A percentile compares a stretch with the other conserved stretches of the same genome.
phyloP scores from a whole-genome alignment of 805 yeast species.

The Ogataea paradorogensis region DNA sequence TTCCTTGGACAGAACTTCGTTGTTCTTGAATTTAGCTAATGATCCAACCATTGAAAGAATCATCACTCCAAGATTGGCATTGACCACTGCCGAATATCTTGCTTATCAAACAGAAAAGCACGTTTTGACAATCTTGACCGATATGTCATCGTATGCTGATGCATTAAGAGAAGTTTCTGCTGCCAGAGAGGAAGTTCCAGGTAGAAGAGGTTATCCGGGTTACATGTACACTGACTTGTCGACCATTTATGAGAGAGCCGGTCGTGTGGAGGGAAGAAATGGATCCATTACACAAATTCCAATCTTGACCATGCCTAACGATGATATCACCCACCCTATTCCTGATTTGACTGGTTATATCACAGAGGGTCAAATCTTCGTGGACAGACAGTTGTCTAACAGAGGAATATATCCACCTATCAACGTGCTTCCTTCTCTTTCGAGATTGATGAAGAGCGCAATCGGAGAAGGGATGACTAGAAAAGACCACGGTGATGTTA shows the following conservation, averaged over 20 bases:
- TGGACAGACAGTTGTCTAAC: conserved; percentile 94
- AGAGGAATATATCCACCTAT: conserved; percentile 99
- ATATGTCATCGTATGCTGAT: conserved; percentile 99
- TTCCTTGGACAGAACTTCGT: conserved; percentile 93
- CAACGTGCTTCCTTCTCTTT: conserved; percentile 94
- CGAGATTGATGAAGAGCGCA: conserved; percentile 98
- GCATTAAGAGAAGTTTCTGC: conserved; percentile 99
- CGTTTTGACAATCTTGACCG: conserved; percentile 95
- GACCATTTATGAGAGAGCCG: conserved; percentile 98
- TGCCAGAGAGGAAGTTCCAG: conserved; percentile 99
- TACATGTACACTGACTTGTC: conserved; percentile 99
- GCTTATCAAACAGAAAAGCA: conserved; percentile 99
- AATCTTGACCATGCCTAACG: conserved; percentile 98
- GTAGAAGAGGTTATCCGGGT: conserved; percentile 99
- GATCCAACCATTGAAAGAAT: conserved; percentile 99
- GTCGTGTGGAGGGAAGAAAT: conserved; percentile 99
- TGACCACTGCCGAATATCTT: conserved; percentile 96
- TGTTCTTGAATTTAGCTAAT: conserved; percentile 95
- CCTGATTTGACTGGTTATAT: conserved; percentile 99
- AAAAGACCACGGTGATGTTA: conserved; percentile 99
- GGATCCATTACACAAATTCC: conserved; percentile 99
- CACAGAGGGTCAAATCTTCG: conserved; percentile 97
- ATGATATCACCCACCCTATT: conserved; percentile 99
- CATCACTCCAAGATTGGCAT: conserved; percentile 97
- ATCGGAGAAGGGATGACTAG: conserved; percentile 99